phyloP scores from a whole-genome alignment of 169 alveolate genomes.

The Blepharisma undulans region DNA sequence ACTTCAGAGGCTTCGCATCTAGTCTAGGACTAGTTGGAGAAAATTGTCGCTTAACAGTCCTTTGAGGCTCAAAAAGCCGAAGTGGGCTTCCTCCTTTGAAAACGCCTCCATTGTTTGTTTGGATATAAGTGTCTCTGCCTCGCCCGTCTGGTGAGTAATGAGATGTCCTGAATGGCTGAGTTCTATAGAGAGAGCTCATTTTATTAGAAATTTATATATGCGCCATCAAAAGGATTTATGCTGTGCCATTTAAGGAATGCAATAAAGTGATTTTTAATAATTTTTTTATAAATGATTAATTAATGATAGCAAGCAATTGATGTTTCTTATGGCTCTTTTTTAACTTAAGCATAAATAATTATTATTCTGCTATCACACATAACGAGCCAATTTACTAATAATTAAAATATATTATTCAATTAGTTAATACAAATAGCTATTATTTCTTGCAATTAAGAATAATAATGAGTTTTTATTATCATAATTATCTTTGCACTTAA shows the following conservation, averaged over 20 bases:
- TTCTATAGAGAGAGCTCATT: slow-evolving; percentile 27
- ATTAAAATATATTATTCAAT: no score
- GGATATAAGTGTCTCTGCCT: slow-evolving; percentile 39
- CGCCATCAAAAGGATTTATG: not conserved
- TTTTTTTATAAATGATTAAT: no score
- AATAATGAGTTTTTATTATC: no score
- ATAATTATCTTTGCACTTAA: no score
- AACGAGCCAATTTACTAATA: no score
- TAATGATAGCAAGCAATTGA: not conserved
- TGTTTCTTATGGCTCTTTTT: not conserved
- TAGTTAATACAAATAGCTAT: no score
- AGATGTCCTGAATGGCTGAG: not conserved
- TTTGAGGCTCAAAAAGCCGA: not conserved
- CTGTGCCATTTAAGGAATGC: not conserved
- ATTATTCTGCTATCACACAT: no score
- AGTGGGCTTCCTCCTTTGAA: not conserved
- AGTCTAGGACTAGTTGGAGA: slow-evolving; percentile 8
- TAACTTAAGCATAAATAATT: no score
- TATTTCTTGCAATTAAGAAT: no score
- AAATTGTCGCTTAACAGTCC: not conserved
- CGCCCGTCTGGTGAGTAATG: slow-evolving; percentile 28
- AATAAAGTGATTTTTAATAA: no score
- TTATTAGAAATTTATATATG: not conserved
- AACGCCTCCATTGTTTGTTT: slow-evolving; percentile 36
- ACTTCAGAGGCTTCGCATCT: slow-evolving; percentile 37